Evolutionary conservation across 371 early-diverging fungal genomes (phyloP).

Genomic region (Mortierella sp.): DNA sequence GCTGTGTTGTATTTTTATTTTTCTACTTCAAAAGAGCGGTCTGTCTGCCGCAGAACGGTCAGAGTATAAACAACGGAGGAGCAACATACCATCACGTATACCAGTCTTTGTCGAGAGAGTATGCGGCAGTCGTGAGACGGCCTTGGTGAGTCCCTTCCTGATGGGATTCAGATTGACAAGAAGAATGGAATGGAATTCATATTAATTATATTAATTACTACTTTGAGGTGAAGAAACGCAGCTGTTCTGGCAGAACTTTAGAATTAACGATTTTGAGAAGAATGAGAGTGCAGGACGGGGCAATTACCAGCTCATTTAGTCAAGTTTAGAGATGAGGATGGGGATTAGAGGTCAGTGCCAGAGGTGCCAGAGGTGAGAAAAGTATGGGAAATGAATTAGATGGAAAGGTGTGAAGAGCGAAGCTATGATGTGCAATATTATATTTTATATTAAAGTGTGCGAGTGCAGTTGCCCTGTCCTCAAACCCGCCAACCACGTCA

Average conservation of each 20-base stretch:
- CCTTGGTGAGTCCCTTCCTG: constrained; percentile 57
- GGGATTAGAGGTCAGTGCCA: neutral
- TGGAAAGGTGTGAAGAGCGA: neutral
- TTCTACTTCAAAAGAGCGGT: neutral
- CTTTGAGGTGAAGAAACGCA: neutral
- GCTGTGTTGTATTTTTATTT: constrained; percentile 20
- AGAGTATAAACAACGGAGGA: neutral
- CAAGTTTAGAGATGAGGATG: neutral
- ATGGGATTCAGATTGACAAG: neutral
- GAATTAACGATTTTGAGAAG: neutral
- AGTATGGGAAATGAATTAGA: neutral
- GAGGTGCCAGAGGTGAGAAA: neutral
- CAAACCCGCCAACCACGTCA: no score
- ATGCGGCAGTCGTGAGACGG: constrained; percentile 53
- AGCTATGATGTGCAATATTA: no score
- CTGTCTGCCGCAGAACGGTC: neutral
- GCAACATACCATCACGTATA: constrained; percentile 47
- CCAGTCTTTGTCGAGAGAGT: constrained; percentile 53
- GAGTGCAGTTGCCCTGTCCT: no score
- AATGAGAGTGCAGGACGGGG: neutral
- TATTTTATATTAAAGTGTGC: no score
- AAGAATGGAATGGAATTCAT: neutral
- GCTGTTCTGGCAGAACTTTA: neutral
- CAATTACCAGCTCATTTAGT: constrained; percentile 22
- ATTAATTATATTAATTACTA: neutral